Evolutionary conservation across 129 eudicot species (phyloP).

Genomic region (Helichrysum umbraculigerum): DNA sequence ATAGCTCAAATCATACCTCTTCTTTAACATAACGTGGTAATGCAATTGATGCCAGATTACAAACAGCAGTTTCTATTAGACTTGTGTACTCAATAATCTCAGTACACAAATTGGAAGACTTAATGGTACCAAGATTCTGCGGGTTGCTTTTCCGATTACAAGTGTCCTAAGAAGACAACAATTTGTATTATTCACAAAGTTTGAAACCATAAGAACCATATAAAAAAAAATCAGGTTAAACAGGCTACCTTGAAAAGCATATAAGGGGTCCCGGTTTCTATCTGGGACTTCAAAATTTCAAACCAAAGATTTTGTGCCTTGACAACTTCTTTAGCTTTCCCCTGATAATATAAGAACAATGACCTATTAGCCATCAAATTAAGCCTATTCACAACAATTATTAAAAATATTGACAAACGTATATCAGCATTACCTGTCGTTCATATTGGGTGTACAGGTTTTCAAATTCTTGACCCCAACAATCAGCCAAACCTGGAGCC

Average conservation of each 20-base stretch:
- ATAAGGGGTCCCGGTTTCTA: constrained; percentile 97
- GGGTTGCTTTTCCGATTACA: constrained; percentile 98
- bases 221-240: background rate
- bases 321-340: constrained; percentile 79
- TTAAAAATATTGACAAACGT: background rate
- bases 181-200: background rate
- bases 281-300: constrained; percentile 76
- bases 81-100: constrained; percentile 93
- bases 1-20: constrained; percentile 49
- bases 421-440: constrained; percentile 48
- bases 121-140: constrained; percentile 92
- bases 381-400: background rate
- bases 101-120: constrained; percentile 89
- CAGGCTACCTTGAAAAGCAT: constrained; percentile 83
- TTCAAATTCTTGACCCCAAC: constrained; percentile 95
- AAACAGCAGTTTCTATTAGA: constrained; percentile 94
- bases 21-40: constrained; percentile 89
- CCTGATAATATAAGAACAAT: constrained; percentile 41
- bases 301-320: constrained; percentile 88
- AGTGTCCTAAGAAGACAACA: constrained; percentile 52
- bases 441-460: constrained; percentile 74
- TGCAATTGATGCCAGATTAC: constrained; percentile 94
- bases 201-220: background rate
- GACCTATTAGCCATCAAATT: background rate
- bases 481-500: constrained; percentile 96